These are phyloP conservation scores for Kwoniella europaea DNA, from an alignment of 768 basidiomycete genomes.

Conservation along the genomic window DNA sequence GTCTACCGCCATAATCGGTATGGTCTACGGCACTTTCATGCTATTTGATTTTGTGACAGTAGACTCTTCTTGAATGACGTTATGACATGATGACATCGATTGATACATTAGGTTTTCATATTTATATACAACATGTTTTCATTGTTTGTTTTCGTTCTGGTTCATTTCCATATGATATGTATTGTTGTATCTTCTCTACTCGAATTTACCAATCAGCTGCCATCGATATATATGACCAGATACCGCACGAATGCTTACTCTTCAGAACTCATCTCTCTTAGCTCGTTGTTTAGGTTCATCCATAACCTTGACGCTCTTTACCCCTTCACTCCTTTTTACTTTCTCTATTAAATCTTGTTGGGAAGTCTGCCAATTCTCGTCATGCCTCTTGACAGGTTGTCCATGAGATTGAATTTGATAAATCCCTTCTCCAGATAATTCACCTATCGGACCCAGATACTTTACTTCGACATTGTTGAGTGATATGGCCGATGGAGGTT, in stretches of 20 bases:
- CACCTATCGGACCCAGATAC: conserved; percentile 47
- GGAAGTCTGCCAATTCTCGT: not conserved
- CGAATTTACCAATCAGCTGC: too few species aligned
- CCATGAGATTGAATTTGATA: conserved; percentile 34
- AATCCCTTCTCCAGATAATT: conserved; percentile 47
- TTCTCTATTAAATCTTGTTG: conserved; percentile 14
- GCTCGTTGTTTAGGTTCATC: conserved; percentile 42
- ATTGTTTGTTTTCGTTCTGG: not conserved
- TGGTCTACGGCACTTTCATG: not conserved
- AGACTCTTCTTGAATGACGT: not conserved
- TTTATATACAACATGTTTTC: not conserved
- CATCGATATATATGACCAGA: too few species aligned
- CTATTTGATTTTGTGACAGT: too few species aligned
- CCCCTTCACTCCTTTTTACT: conserved; percentile 35
- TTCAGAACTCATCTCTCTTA: conserved; percentile 42
- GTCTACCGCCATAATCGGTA: conserved; percentile 24
- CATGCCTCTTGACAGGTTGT: conserved; percentile 27
- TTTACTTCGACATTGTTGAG: conserved; percentile 8
- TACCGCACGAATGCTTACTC: too few species aligned
- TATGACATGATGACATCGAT: not conserved
- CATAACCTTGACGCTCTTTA: conserved; percentile 41
- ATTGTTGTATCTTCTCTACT: conserved; percentile 1
- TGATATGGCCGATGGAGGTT: conserved; percentile 15
- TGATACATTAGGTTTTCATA: not conserved
- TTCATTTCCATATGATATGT: not conserved